These are phyloP conservation scores for Candida germanica DNA, from an alignment of 805 yeast species.

Conservation along the genomic window DNA sequence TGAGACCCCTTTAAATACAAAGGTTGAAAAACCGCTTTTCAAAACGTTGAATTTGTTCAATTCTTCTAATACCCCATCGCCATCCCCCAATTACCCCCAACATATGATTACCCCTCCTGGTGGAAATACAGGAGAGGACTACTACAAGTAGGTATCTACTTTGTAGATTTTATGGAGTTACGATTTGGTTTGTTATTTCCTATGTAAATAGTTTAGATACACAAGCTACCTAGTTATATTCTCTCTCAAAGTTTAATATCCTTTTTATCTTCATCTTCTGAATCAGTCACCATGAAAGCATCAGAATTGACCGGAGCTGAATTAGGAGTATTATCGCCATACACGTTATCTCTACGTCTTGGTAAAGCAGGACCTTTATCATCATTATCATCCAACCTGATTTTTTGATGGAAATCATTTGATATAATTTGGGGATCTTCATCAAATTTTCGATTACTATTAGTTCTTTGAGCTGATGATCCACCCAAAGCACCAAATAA, in stretches of 20 bases:
- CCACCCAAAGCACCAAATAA: conserved; percentile 47
- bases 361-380: conserved; percentile 19
- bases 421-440: conserved; percentile 55
- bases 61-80: not conserved
- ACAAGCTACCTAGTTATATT: too few relatives aligned
- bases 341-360: conserved; percentile 19
- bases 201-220: conserved; percentile 10
- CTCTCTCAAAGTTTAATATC: conserved; percentile 5
- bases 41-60: conserved; percentile 24
- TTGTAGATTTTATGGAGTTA: conserved; percentile 3
- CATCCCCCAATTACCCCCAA: not conserved
- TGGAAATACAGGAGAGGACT: too few relatives aligned
- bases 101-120: not conserved
- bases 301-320: conserved; percentile 40
- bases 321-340: conserved; percentile 37
- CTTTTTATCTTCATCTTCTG: conserved; percentile 38
- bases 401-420: conserved; percentile 46
- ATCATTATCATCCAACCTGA: conserved; percentile 42
- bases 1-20: conserved; percentile 5
- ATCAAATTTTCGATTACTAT: conserved; percentile 32
- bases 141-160: not conserved
- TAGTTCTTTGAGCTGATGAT: conserved; percentile 22
- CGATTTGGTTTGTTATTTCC: conserved; percentile 1
- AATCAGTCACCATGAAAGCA: conserved; percentile 43
- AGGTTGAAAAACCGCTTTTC: conserved; percentile 17